Evolutionary conservation across 192 early-diverging fungal species (phyloP).

Genomic region (Backusella parvicylindrica): DNA sequence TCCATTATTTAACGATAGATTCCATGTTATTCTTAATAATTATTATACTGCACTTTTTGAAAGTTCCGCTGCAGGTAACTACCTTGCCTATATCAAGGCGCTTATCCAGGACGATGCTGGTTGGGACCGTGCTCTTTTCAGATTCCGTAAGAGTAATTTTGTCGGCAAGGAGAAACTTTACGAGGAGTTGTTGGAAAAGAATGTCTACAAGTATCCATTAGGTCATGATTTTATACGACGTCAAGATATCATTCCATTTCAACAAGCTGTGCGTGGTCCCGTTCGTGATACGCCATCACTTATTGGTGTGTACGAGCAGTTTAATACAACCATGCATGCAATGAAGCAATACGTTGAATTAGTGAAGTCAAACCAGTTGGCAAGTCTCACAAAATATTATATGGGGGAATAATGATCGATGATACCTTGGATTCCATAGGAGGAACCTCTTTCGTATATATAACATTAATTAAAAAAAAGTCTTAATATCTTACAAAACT

Average conservation of each 20-base stretch:
- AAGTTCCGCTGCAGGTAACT: slow-evolving; percentile 11
- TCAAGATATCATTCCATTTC: slow-evolving; percentile 6
- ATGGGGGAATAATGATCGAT: too few relatives aligned
- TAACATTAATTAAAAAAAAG: background rate
- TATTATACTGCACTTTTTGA: slow-evolving; percentile 28
- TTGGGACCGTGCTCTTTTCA: slow-evolving; percentile 31
- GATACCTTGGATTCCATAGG: background rate
- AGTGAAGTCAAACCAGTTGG: too few relatives aligned
- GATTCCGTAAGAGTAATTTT: background rate
- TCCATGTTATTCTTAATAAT: slow-evolving; percentile 32
- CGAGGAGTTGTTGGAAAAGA: background rate
- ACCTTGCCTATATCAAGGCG: slow-evolving; percentile 20
- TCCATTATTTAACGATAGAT: slow-evolving; percentile 24
- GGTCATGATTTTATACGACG: background rate
- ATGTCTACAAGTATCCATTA: background rate
- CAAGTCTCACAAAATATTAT: background rate
- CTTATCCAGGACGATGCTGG: slow-evolving; percentile 36
- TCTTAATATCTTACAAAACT: background rate
- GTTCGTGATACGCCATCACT: background rate
- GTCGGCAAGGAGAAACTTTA: background rate
- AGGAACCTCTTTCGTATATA: too few relatives aligned
- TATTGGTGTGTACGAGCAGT: background rate
- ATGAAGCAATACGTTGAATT: background rate
- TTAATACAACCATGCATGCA: background rate
- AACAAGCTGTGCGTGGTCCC: background rate